These are phyloP conservation scores for Fragilariopsis cylindrus DNA, from an alignment of 108 stramenopile genomes.

Conservation along the genomic window DNA sequence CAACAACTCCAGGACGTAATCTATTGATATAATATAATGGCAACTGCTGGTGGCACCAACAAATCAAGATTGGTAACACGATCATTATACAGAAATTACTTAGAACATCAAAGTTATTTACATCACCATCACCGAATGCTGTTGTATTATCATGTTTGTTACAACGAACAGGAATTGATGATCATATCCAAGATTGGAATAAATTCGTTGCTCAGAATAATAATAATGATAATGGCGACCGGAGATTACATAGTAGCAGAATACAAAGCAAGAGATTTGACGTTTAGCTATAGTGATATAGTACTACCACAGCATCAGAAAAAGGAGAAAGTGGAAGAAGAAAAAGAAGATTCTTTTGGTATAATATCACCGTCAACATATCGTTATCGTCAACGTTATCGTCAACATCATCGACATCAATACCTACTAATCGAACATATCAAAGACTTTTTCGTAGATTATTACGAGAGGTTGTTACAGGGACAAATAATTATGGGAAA, in stretches of 20 bases:
- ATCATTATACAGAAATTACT: conserved; percentile 72
- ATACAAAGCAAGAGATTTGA: conserved; percentile 28
- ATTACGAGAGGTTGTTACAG: conserved; percentile 60
- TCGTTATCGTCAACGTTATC: not conserved
- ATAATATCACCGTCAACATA: not conserved
- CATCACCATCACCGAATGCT: conserved; percentile 47
- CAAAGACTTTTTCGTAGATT: conserved; percentile 59
- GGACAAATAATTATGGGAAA: conserved; percentile 27
- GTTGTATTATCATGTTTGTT: conserved; percentile 51
- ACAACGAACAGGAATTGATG: conserved; percentile 61
- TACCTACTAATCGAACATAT: conserved; percentile 4
- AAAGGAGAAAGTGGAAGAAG: not conserved
- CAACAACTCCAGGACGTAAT: too few species aligned
- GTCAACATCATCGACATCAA: not conserved
- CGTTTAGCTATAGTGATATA: conserved; percentile 13
- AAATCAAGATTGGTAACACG: conserved; percentile 12
- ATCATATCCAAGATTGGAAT: conserved; percentile 51
- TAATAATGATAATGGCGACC: not conserved
- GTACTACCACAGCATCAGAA: not conserved
- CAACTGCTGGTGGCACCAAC: not conserved
- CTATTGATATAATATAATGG: too few species aligned
- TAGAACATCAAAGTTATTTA: conserved; percentile 60
- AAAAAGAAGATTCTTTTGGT: too few species aligned
- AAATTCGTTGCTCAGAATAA: conserved; percentile 18
- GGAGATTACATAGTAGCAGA: not conserved